Evolutionary conservation across 805 yeast species (phyloP), one percentile per base, ranked within the genome.

Genomic region (Cyberlindnera samutprakarnensis): DNA sequence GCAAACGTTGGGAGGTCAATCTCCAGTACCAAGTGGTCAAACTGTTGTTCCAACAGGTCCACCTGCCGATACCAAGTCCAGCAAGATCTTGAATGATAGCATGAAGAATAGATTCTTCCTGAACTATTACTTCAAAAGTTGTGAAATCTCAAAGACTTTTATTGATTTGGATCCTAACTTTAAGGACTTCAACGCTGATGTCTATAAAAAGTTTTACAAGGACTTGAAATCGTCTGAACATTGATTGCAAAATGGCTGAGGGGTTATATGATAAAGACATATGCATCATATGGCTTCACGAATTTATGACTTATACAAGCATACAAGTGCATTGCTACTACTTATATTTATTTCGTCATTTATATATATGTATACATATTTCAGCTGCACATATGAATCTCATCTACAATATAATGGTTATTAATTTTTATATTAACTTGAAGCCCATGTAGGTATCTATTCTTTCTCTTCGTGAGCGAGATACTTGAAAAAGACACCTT

Each of bases 161-260:
- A 68, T 74, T 44, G 83, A 76, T 45, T 59, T 76, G 39, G 81
- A 75, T 50, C 71, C 70, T 52, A 74, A 71, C 47, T 75, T 76
- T 49, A 68, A 75, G 21, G 64, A 64, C 44, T 76, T 76, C 56
- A 64, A 72, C 49, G 60, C 60, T 44, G 57, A 57, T 20, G 67
- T 72, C 25, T 76, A 75, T 38, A 38, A 46, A 23, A 50, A 56
- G 41, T 62, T 64, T 33, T 53, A 56, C 28, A 40, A 54, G 14
- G 51, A 52, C 15, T 37, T 58, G 40, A 49, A 50, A 32, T 22
- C 38, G 7, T 16, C 18, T 14, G 23, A 28, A 17, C n/a, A n/a
- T 25, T 25, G n/a, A n/a, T n/a, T n/a, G n/a, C n/a, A n/a, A n/a
- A n/a, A n/a, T n/a, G n/a, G n/a, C n/a, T n/a, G n/a, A n/a, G n/a